Percentiles rank a stretch among this genome's conserved stretches.
phyloP scores from a whole-genome alignment of 2,329 filamentous ascomycete genomes.

The Exophiala calicioides region DNA sequence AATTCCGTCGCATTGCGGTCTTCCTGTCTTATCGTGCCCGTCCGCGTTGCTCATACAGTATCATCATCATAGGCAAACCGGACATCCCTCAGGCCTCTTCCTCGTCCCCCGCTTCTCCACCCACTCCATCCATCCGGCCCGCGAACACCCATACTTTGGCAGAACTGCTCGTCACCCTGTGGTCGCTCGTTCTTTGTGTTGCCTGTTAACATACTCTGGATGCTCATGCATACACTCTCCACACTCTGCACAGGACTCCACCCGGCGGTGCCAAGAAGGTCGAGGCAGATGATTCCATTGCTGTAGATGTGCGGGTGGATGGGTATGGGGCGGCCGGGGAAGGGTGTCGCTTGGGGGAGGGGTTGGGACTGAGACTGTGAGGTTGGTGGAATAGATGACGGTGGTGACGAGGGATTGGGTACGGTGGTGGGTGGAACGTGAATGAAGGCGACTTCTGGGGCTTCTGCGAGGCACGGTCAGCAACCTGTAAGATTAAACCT shows the following conservation, averaged over 20 bases:
- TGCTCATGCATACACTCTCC: slow-evolving; percentile 93
- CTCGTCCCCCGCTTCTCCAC: slow-evolving; percentile 51
- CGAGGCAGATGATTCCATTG: slow-evolving; percentile 97
- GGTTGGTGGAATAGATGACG: slow-evolving; percentile 15
- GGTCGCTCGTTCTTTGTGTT: slow-evolving; percentile 91
- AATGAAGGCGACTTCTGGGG: slow-evolving; percentile 90
- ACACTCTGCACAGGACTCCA: slow-evolving; percentile 98
- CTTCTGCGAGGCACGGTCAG: slow-evolving; percentile 59
- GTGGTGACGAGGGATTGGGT: slow-evolving; percentile 12
- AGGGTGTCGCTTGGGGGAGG: slow-evolving; percentile 32
- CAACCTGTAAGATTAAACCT: background rate
- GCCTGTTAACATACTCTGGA: slow-evolving; percentile 97
- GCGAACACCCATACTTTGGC: slow-evolving; percentile 45
- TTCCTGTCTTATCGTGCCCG: background rate
- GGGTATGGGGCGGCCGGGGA: slow-evolving; percentile 65
- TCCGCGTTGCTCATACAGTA: slow-evolving; percentile 56
- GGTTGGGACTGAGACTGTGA: slow-evolving; percentile 4
- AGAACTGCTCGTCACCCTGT: slow-evolving; percentile 86
- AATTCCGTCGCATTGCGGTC: too few species aligned
- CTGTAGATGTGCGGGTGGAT: slow-evolving; percentile 98
- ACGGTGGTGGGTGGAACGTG: slow-evolving; percentile 56
- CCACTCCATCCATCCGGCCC: slow-evolving; percentile 30
- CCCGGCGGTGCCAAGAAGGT: slow-evolving; percentile 81
- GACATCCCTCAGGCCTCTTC: slow-evolving; percentile 83
- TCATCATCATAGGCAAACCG: slow-evolving; percentile 94